A percentile compares a stretch with the other conserved stretches of the same genome.
phyloP scores from a whole-genome alignment of 495 filamentous ascomycete species.

The Penicillium samsonianum region DNA sequence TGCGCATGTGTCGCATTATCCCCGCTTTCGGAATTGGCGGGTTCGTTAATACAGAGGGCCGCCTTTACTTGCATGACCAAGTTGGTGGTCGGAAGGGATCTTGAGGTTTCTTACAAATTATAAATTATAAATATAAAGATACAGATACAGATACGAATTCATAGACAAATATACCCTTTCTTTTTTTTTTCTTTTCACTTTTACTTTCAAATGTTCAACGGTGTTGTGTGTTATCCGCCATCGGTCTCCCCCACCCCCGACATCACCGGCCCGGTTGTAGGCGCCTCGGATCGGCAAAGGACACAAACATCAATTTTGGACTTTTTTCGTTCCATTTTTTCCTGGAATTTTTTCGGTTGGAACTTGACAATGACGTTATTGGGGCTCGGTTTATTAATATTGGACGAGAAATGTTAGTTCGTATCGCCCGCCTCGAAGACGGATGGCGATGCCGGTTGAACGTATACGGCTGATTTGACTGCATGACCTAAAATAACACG shows the following conservation, averaged over 20 bases:
- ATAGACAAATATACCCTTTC: slow-evolving; percentile 33
- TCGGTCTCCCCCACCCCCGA: slow-evolving; percentile 12
- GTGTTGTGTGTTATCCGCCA: slow-evolving; percentile 22
- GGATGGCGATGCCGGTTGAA: background rate
- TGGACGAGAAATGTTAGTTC: background rate
- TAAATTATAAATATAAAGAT: slow-evolving; percentile 5
- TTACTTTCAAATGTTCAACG: slow-evolving; percentile 5
- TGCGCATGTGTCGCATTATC: slow-evolving; percentile 81
- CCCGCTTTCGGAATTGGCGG: slow-evolving; percentile 90
- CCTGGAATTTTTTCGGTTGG: background rate
- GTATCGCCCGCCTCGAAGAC: background rate
- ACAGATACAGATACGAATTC: slow-evolving; percentile 4
- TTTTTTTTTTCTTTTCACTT: slow-evolving; percentile 8
- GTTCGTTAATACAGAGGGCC: slow-evolving; percentile 69
- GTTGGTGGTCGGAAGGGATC: slow-evolving; percentile 22
- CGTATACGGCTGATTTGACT: background rate
- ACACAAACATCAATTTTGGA: background rate
- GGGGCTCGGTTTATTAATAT: background rate
- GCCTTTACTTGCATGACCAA: slow-evolving; percentile 36
- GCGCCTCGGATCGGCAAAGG: background rate
- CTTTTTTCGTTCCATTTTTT: background rate
- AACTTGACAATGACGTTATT: background rate
- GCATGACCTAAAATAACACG: background rate
- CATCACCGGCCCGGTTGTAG: slow-evolving; percentile 6
- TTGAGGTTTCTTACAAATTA: slow-evolving; percentile 14